phyloP scores from a whole-genome alignment of 2,329 filamentous ascomycete genomes.

The Penicillium sp. region DNA sequence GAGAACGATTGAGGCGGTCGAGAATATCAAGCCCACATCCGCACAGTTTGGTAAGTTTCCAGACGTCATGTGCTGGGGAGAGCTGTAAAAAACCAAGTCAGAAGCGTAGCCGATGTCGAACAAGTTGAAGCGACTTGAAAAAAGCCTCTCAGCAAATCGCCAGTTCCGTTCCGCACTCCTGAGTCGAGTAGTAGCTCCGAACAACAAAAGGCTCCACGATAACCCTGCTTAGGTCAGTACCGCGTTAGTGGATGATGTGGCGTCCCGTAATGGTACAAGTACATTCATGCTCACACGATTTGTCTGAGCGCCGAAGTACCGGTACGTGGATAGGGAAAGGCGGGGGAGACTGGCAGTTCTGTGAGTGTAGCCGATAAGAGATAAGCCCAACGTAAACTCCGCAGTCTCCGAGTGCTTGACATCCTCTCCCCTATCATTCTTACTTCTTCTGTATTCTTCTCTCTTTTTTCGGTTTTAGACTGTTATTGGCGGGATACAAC shows the following conservation, averaged over 20 bases:
- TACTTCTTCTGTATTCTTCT: neutral
- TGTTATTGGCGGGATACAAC: neutral
- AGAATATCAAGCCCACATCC: slow-evolving; percentile 35
- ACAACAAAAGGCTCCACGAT: slow-evolving; percentile 3
- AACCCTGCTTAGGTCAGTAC: neutral
- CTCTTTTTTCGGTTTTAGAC: neutral
- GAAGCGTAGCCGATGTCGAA: neutral
- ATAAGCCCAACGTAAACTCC: slow-evolving; percentile 18
- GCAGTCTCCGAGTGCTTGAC: slow-evolving; percentile 14
- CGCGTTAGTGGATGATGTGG: neutral
- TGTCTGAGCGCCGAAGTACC: neutral
- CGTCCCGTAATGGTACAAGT: neutral
- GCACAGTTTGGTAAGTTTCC: slow-evolving; percentile 21
- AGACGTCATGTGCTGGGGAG: slow-evolving; percentile 22
- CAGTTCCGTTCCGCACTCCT: slow-evolving; percentile 10
- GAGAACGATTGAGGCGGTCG: slow-evolving; percentile 32
- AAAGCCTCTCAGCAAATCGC: slow-evolving; percentile 3
- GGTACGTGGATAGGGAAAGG: neutral
- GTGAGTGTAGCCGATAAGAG: slow-evolving; percentile 18
- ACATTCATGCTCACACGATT: neutral
- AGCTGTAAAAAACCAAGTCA: neutral
- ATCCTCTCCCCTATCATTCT: neutral
- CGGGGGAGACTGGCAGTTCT: slow-evolving; percentile 3
- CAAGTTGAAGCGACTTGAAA: neutral
- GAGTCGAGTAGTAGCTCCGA: slow-evolving; percentile 7